Evolutionary conservation across 129 eudicot species (phyloP), one percentile per base, ranked within the genome.

Genomic region (Helianthus tuberosus): DNA sequence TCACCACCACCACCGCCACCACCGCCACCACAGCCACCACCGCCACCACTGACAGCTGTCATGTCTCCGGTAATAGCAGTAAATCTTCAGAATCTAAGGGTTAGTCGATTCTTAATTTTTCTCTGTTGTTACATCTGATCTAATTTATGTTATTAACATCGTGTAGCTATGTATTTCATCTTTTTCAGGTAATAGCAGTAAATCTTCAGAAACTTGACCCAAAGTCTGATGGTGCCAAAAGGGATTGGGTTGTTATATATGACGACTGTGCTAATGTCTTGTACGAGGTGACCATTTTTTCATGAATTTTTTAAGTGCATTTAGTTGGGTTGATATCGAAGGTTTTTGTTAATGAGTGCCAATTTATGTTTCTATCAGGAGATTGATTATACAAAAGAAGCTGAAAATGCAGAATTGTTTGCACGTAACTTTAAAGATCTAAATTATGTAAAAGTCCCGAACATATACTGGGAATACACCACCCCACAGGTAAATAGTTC

Each of bases 171-270:
- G n/a, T 36, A 7, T n/a, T 54, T 53, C 8, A 41, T 52, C 4
- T 38, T 78, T n/a, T 9, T 38, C 84, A 94, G 99, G 99, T 94
- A 29, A 81, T 94, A 70, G 97, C 99, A 74, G 96, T 91, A 91
- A 86, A 94, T 85, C 97, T 94, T 66, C 99, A 94, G 73, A 94
- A 94, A 82, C 71, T 94, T 72, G 99, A 94, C 78, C 99, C 98
- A 1, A 94, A 94, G 83, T 94, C 98, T 47, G 98, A 94, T 81
- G 98, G 98, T 74, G 98, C 98, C 59, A 94, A 94, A 80, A 94
- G 98, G 82, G 98, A 94, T 67, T 94, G 98, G 98, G 98, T 94
- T 77, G 97, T 97, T 72, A 94, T 94, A 66, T 94, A 94, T 72
- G 98, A 94, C 72, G 98, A 94, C 81, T 94, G 98, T 71, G 98